Conservation (phyloP, 768 basidiomycete genomes). For the Russula abietina region DNA sequence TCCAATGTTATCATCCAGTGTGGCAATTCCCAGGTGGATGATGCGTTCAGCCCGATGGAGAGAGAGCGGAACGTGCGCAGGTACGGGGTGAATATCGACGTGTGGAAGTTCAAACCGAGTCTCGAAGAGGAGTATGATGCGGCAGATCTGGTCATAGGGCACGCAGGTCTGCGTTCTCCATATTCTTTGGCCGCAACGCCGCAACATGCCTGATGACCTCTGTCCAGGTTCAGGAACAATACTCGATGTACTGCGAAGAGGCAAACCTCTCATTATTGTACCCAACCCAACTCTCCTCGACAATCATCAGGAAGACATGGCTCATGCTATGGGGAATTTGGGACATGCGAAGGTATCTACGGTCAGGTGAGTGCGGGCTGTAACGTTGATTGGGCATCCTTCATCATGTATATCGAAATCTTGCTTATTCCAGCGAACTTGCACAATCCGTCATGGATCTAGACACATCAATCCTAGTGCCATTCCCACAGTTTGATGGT, state of each 20-base stretch:
- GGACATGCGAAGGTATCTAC: conserved; percentile 54
- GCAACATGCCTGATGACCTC: not conserved
- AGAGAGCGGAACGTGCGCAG: conserved; percentile 22
- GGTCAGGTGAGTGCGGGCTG: conserved; percentile 47
- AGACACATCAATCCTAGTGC: conserved; percentile 39
- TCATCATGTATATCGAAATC: not conserved
- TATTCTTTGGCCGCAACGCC: not conserved
- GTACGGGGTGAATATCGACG: conserved; percentile 49
- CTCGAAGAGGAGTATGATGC: conserved; percentile 56
- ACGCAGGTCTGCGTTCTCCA: conserved; percentile 63
- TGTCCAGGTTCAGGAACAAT: conserved; percentile 86
- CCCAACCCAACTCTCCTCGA: conserved; percentile 86
- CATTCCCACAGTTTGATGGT: conserved; percentile 66
- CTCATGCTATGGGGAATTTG: conserved; percentile 53
- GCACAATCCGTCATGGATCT: conserved; percentile 48
- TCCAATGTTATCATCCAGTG: conserved; percentile 64
- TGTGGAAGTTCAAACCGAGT: conserved; percentile 71
- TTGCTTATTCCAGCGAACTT: conserved; percentile 40
- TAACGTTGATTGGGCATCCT: not conserved
- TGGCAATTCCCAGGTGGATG: conserved; percentile 57
- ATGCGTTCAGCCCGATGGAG: conserved; percentile 25
- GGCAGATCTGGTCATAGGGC: conserved; percentile 82
- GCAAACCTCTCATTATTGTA: conserved; percentile 76
- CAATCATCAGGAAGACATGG: conserved; percentile 91
- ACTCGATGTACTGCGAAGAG: conserved; percentile 71